Conservation (phyloP, 2,329 filamentous ascomycete species). For the Penicillium sp. region DNA sequence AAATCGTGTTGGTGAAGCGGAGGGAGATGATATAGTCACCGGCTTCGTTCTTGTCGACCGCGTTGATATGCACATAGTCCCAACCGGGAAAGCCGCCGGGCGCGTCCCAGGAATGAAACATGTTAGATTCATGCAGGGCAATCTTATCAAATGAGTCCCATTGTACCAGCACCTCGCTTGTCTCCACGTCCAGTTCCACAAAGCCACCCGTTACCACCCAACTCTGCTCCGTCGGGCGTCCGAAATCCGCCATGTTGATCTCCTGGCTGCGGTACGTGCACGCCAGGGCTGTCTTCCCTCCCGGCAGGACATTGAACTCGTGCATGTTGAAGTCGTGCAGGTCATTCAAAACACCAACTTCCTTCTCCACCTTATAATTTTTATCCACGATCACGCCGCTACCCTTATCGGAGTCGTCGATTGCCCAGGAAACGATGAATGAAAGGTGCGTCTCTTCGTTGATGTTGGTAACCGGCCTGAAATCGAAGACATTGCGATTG, state of each 20-base stretch:
- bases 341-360: conserved; percentile 41
- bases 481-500: conserved; percentile 56
- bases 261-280: conserved; percentile 34
- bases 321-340: conserved; percentile 48
- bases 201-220: conserved; percentile 45
- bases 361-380: conserved; percentile 52
- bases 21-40: conserved; percentile 51
- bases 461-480: conserved; percentile 53
- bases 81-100: conserved; percentile 32
- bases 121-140: conserved; percentile 41
- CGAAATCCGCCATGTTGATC: conserved; percentile 38
- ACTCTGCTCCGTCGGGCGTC: conserved; percentile 39
- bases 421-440: conserved; percentile 49
- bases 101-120: conserved; percentile 28
- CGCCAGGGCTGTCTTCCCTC: conserved; percentile 44
- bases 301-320: conserved; percentile 48
- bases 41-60: conserved; percentile 47
- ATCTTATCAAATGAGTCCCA: conserved; percentile 47
- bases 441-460: conserved; percentile 54
- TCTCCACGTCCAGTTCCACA: conserved; percentile 46
- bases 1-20: conserved; percentile 48
- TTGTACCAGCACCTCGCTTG: conserved; percentile 43
- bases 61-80: conserved; percentile 50
- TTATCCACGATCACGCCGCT: conserved; percentile 57
- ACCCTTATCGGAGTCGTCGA: conserved; percentile 49